A percentile compares a stretch with the other conserved stretches of the same genome.
These are phyloP conservation scores for Dothideomycetes sp. DNA, from an alignment of 2,329 filamentous ascomycete species.

Conservation along the genomic window DNA sequence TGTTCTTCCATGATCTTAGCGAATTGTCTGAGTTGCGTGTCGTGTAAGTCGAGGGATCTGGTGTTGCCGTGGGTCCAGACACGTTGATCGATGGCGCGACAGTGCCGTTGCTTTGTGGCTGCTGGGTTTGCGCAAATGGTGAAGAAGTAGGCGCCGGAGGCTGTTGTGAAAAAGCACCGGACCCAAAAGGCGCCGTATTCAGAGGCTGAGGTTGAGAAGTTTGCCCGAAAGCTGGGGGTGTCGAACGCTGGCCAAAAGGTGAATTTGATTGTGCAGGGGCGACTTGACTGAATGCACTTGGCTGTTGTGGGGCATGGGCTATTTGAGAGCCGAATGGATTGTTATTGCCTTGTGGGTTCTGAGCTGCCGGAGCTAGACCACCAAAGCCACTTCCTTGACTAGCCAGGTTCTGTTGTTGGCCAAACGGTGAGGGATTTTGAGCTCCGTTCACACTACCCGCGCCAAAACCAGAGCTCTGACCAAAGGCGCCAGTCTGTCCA, in stretches of 20 bases:
- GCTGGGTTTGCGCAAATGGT: constrained; percentile 2
- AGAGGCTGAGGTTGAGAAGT: too few relatives aligned
- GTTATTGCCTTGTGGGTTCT: not conserved
- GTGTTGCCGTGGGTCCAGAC: constrained; percentile 9
- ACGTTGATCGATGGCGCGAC: not conserved
- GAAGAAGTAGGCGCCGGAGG: not conserved
- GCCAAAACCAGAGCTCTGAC: not conserved
- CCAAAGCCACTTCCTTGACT: not conserved
- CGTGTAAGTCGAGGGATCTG: constrained; percentile 33
- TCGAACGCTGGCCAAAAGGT: constrained; percentile 20
- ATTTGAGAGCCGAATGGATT: not conserved
- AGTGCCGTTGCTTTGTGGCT: constrained; percentile 3
- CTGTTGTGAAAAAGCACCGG: too few relatives aligned
- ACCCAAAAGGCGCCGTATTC: too few relatives aligned
- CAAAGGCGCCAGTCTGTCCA: not conserved
- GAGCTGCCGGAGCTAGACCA: not conserved
- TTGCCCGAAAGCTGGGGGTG: constrained; percentile 3
- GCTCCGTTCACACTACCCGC: not conserved
- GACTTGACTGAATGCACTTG: not conserved
- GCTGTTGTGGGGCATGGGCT: not conserved
- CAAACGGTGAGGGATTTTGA: constrained; percentile 1
- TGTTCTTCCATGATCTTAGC: constrained; percentile 52
- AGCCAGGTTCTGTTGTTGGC: not conserved
- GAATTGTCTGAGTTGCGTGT: constrained; percentile 31
- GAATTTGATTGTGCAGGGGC: constrained; percentile 6